phyloP scores from a whole-genome alignment of 495 filamentous ascomycete genomes.

The Bathelium albidoporum region DNA sequence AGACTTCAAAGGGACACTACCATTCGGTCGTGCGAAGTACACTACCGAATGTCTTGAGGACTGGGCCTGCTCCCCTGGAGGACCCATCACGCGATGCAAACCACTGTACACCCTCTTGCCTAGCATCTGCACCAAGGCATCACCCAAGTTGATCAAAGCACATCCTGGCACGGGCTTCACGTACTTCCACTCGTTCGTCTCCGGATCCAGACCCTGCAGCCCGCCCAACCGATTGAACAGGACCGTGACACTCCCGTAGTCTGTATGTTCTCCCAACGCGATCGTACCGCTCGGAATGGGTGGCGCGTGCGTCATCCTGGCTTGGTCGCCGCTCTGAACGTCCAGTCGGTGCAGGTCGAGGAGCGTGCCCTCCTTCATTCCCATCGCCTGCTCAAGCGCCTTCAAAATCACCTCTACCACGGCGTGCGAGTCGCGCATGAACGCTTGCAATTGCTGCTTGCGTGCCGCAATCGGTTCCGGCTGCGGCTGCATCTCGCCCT shows the following conservation, averaged over 20 bases:
- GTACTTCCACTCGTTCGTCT: conserved; percentile 11
- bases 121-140: conserved; percentile 10
- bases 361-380: conserved; percentile 1
- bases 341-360: conserved; percentile 10
- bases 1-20: conserved; percentile 5
- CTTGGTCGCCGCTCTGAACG: conserved; percentile 8
- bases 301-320: conserved; percentile 10
- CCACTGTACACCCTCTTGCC: conserved; percentile 6
- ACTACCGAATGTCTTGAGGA: conserved; percentile 10
- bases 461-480: conserved; percentile 13
- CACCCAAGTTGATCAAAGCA: conserved; percentile 12
- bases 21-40: conserved; percentile 13
- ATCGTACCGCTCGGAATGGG: conserved; percentile 9
- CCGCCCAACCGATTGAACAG: conserved; percentile 30
- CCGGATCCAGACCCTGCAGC: conserved; percentile 12
- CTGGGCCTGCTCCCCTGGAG: conserved; percentile 10
- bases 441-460: conserved; percentile 9
- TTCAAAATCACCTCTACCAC: conserved; percentile 10
- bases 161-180: conserved; percentile 8
- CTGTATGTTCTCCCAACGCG: conserved; percentile 18
- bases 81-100: conserved; percentile 9
- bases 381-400: conserved; percentile 6
- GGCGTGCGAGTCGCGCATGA: conserved; percentile 8
- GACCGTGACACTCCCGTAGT: conserved; percentile 30
- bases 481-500: conserved; percentile 7